A percentile compares a stretch with the other conserved stretches of the same genome.
Evolutionary conservation across 1,284 basidiomycete species (phyloP).

Genomic region (Leccinum proliferum): DNA sequence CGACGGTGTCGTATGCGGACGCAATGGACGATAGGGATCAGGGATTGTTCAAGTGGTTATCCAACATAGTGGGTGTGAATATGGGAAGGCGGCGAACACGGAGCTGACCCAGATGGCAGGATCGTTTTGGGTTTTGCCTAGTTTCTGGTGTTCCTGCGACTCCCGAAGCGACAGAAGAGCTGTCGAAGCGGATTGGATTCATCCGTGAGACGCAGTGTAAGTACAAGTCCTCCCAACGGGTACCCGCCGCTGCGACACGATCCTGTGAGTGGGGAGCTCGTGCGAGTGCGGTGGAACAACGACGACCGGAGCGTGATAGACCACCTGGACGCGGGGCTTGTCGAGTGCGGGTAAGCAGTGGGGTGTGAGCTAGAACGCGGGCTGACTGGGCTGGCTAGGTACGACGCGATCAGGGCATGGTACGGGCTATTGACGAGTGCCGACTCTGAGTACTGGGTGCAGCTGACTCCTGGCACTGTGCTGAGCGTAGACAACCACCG

Average conservation of each 20-base stretch:
- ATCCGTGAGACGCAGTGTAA: slow-evolving; percentile 93
- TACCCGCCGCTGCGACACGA: slow-evolving; percentile 75
- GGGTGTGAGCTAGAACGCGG: neutral
- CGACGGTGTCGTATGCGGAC: slow-evolving; percentile 70
- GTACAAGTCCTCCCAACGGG: slow-evolving; percentile 38
- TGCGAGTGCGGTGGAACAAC: slow-evolving; percentile 91
- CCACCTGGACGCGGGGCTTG: slow-evolving; percentile 48
- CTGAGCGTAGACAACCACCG: slow-evolving; percentile 82
- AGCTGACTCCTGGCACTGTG: slow-evolving; percentile 81
- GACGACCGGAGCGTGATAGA: slow-evolving; percentile 85
- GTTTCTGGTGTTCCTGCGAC: slow-evolving; percentile 78
- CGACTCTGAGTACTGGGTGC: slow-evolving; percentile 90
- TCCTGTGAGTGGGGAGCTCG: slow-evolving; percentile 52
- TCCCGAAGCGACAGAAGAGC: slow-evolving; percentile 79
- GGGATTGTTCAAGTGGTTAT: slow-evolving; percentile 79
- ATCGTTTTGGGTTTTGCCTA: slow-evolving; percentile 88
- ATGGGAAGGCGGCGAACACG: neutral
- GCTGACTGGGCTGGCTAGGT: slow-evolving; percentile 43
- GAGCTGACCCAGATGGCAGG: slow-evolving; percentile 37
- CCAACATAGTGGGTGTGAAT: slow-evolving; percentile 62
- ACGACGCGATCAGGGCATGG: slow-evolving; percentile 80
- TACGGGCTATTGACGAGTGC: slow-evolving; percentile 69
- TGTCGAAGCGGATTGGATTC: slow-evolving; percentile 76
- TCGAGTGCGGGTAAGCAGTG: slow-evolving; percentile 63
- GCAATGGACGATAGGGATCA: slow-evolving; percentile 64